Percentiles rank a stretch among this genome's conserved stretches.
Conservation (phyloP, 2,329 filamentous ascomycete genomes). For the Onygenales sp. region DNA sequence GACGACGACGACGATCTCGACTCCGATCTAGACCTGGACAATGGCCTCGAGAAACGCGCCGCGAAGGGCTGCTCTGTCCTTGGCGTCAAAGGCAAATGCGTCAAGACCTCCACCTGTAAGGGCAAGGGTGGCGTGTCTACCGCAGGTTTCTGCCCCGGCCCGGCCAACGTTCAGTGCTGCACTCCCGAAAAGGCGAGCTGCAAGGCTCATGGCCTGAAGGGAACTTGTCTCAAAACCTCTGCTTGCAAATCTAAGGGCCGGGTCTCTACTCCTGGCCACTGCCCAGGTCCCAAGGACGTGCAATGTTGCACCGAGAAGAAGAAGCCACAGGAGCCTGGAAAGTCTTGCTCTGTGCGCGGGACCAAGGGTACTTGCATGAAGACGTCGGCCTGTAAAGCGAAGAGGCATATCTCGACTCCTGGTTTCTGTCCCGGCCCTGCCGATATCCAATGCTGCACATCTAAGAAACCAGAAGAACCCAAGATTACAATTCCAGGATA, state of each 20-base stretch:
- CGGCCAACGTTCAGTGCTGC: conserved; percentile 1
- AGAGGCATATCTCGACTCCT: too few species aligned
- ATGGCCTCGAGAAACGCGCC: neutral
- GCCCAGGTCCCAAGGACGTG: too few species aligned
- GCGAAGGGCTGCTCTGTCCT: neutral
- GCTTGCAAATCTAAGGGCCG: too few species aligned
- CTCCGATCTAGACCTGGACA: too few species aligned
- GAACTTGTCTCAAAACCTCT: too few species aligned
- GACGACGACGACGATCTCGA: neutral
- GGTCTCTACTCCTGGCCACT: too few species aligned
- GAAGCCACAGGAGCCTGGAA: too few species aligned
- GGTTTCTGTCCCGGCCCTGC: neutral
- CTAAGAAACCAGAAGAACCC: neutral
- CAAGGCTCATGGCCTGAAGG: too few species aligned
- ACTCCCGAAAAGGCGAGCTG: neutral
- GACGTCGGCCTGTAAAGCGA: neutral
- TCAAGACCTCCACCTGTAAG: neutral
- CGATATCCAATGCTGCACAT: conserved; percentile 1
- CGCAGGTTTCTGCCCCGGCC: neutral
- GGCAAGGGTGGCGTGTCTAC: too few species aligned
- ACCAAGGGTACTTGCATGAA: neutral
- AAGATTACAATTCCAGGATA: neutral
- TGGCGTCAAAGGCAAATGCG: neutral
- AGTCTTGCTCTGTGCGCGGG: neutral
- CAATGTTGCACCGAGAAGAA: too few species aligned